phyloP scores from a whole-genome alignment of 2,329 filamentous ascomycete genomes.

The Paecilomyces dactylethromorphus region DNA sequence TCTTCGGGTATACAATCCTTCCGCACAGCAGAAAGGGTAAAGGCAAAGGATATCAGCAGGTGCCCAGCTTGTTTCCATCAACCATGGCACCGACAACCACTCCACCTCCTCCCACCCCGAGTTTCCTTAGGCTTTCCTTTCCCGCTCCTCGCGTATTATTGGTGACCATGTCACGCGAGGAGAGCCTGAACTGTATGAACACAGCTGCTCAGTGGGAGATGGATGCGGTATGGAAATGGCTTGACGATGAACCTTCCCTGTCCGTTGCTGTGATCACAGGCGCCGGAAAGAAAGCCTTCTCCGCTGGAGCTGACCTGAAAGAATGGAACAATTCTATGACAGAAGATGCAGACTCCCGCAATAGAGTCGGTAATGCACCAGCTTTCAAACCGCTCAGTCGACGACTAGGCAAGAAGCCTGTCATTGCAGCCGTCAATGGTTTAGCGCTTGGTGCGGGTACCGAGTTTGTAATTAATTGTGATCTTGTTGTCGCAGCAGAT shows the following conservation, averaged over 20 bases:
- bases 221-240: slow-evolving; percentile 50
- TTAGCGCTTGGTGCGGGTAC: slow-evolving; percentile 68
- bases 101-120: slow-evolving; percentile 1
- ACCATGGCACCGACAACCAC: background rate
- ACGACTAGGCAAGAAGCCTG: slow-evolving; percentile 63
- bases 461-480: slow-evolving; percentile 68
- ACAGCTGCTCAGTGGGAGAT: slow-evolving; percentile 37
- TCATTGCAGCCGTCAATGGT: slow-evolving; percentile 71
- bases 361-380: slow-evolving; percentile 47
- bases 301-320: slow-evolving; percentile 61
- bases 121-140: slow-evolving; percentile 1
- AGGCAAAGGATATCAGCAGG: background rate
- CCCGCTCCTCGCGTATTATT: slow-evolving; percentile 23
- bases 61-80: background rate
- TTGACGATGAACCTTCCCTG: slow-evolving; percentile 55
- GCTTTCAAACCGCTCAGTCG: slow-evolving; percentile 45
- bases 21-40: background rate
- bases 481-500: slow-evolving; percentile 51
- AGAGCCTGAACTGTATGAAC: slow-evolving; percentile 37
- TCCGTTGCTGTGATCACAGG: slow-evolving; percentile 60
- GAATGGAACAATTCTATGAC: slow-evolving; percentile 52
- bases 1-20: background rate
- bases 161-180: slow-evolving; percentile 35
- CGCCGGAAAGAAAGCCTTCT: slow-evolving; percentile 54
- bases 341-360: slow-evolving; percentile 40